A percentile compares a stretch with the other conserved stretches of the same genome.
Evolutionary conservation across 2,329 filamentous ascomycete species (phyloP).

Genomic region (Camptophora hylomeconis): DNA sequence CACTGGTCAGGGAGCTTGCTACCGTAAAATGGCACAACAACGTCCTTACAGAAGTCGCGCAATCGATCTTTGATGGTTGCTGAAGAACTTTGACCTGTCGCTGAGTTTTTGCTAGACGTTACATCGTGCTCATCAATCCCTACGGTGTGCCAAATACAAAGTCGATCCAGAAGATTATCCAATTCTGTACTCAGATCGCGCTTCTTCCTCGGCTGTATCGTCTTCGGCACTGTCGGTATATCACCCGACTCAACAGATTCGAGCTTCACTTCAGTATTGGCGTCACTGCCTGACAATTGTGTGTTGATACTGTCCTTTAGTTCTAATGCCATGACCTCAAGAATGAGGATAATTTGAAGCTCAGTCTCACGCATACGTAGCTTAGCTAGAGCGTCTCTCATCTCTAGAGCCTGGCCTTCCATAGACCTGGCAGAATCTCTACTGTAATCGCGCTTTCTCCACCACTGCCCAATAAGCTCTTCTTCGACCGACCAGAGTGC

Average conservation of each 20-base stretch:
- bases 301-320: conserved; percentile 21
- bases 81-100: too few species aligned
- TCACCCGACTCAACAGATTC: conserved; percentile 19
- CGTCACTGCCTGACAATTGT: too few species aligned
- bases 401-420: conserved; percentile 20
- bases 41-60: conserved; percentile 37
- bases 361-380: conserved; percentile 35
- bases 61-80: conserved; percentile 27
- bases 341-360: conserved; percentile 35
- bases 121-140: conserved; percentile 26
- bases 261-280: conserved; percentile 30
- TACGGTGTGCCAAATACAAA: conserved; percentile 40
- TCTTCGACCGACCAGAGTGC: conserved; percentile 34
- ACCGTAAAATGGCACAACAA: conserved; percentile 37
- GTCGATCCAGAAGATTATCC: conserved; percentile 34
- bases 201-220: conserved; percentile 19
- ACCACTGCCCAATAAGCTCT: conserved; percentile 31
- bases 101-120: conserved; percentile 20
- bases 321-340: conserved; percentile 35
- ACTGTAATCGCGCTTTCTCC: conserved; percentile 41
- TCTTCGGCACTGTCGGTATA: conserved; percentile 8
- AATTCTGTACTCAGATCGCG: conserved; percentile 31
- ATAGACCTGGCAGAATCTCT: conserved; percentile 56
- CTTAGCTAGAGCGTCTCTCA: conserved; percentile 29
- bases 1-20: conserved; percentile 34